Conservation (phyloP, 495 filamentous ascomycete genomes). For the Penicillium robsamsonii region DNA sequence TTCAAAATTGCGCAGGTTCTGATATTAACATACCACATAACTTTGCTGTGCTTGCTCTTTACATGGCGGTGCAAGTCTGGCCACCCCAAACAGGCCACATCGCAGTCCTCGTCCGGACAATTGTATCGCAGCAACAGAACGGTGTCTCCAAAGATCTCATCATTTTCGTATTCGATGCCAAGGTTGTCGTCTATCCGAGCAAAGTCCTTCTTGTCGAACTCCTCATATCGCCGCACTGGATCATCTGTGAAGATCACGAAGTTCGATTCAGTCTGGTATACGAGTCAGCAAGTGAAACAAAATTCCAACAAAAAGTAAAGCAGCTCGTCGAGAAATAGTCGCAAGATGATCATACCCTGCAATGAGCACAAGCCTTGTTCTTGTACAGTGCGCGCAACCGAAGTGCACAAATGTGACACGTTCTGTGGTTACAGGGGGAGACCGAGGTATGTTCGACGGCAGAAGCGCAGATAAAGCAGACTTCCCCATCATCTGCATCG, state of each 20-base stretch:
- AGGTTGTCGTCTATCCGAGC: constrained; percentile 74
- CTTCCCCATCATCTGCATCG: constrained; percentile 66
- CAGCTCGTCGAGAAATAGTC: not conserved
- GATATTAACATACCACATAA: constrained; percentile 68
- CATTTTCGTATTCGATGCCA: constrained; percentile 84
- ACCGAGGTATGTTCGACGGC: constrained; percentile 79
- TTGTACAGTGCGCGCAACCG: constrained; percentile 91
- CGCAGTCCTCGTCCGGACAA: constrained; percentile 81
- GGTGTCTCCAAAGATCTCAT: constrained; percentile 85
- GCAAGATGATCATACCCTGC: constrained; percentile 60
- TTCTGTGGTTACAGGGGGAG: constrained; percentile 90
- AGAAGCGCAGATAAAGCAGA: constrained; percentile 97
- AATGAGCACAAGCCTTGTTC: constrained; percentile 91
- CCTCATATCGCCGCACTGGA: constrained; percentile 72
- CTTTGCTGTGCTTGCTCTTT: constrained; percentile 71
- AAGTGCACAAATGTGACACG: constrained; percentile 92
- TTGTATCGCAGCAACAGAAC: constrained; percentile 89
- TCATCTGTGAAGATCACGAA: constrained; percentile 92
- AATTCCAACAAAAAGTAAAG: not conserved
- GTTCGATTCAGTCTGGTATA: constrained; percentile 64
- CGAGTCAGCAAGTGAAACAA: not conserved
- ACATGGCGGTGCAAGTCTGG: constrained; percentile 92
- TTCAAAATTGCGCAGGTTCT: not conserved
- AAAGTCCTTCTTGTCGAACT: constrained; percentile 71
- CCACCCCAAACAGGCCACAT: constrained; percentile 90